A percentile compares a stretch with the other conserved stretches of the same genome.
phyloP scores from a whole-genome alignment of 768 basidiomycete genomes.

The Podaxis rugospora region DNA sequence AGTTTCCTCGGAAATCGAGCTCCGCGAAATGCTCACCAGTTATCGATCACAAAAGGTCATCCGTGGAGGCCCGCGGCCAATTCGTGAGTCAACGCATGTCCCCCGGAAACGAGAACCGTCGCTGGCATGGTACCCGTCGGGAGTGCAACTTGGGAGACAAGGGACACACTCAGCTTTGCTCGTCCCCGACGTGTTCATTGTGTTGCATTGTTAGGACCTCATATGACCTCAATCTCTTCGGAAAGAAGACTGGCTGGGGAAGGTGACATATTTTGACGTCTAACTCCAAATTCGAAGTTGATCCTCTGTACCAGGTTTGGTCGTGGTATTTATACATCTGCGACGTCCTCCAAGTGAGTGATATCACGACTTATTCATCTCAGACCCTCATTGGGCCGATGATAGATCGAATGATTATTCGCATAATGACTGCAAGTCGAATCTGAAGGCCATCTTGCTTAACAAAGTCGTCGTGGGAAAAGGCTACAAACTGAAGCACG shows the following conservation, averaged over 20 bases:
- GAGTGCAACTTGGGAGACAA: constrained; percentile 63
- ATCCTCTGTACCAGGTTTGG: constrained; percentile 44
- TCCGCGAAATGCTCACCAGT: background rate
- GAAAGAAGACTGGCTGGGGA: constrained; percentile 72
- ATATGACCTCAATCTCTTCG: constrained; percentile 57
- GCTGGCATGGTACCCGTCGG: constrained; percentile 71
- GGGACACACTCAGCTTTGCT: constrained; percentile 51
- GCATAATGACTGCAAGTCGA: constrained; percentile 48
- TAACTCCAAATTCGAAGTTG: background rate
- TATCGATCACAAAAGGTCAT: constrained; percentile 23
- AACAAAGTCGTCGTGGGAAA: constrained; percentile 74
- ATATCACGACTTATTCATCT: background rate
- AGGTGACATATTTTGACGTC: constrained; percentile 33
- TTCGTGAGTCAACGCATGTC: constrained; percentile 51
- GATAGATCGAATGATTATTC: constrained; percentile 67
- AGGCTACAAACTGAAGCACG: constrained; percentile 60
- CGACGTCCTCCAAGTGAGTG: constrained; percentile 69
- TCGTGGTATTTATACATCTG: constrained; percentile 68
- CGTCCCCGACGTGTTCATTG: constrained; percentile 53
- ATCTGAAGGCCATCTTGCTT: constrained; percentile 60
- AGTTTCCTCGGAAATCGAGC: constrained; percentile 10
- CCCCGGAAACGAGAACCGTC: constrained; percentile 66
- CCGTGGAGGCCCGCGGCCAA: constrained; percentile 57
- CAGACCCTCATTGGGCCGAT: background rate
- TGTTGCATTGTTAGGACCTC: constrained; percentile 64